Conservation (phyloP, 441 rosid species). For the Euphorbia schlechtendalii region DNA sequence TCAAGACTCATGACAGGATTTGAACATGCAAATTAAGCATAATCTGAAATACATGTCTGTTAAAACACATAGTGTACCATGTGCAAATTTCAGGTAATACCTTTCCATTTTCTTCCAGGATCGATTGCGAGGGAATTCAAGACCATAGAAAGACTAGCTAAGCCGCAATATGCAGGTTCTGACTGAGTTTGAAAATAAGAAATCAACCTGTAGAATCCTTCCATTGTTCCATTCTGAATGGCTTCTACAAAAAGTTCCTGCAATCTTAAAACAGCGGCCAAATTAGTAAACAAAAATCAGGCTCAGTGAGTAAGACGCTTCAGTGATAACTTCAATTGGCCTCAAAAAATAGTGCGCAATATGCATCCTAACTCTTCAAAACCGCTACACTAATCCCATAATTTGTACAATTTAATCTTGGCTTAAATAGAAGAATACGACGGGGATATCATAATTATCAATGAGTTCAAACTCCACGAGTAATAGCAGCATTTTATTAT, state of each 20-base stretch:
- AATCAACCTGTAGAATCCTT: slow-evolving; percentile 51
- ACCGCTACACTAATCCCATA: not conserved
- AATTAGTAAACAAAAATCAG: not conserved
- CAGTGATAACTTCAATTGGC: not conserved
- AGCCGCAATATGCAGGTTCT: slow-evolving; percentile 64
- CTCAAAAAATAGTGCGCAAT: too few relatives aligned
- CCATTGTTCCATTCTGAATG: slow-evolving; percentile 54
- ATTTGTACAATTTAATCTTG: not conserved
- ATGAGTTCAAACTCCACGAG: not conserved
- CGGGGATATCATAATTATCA: not conserved
- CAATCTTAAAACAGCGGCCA: slow-evolving; percentile 18
- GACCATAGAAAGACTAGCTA: slow-evolving; percentile 52
- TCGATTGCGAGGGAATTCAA: slow-evolving; percentile 65
- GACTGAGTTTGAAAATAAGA: slow-evolving; percentile 68
- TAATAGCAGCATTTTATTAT: not conserved
- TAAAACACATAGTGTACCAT: not conserved
- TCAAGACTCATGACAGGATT: not conserved
- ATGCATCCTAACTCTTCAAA: too few relatives aligned
- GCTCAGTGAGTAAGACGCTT: not conserved
- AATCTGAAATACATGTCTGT: not conserved
- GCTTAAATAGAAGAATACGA: not conserved
- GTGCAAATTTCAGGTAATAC: slow-evolving; percentile 16
- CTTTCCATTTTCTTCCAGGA: slow-evolving; percentile 62
- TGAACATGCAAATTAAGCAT: slow-evolving; percentile 1
- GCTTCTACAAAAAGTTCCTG: slow-evolving; percentile 74